Base-by-base conservation (phyloP, 768 basidiomycete genomes). In the Sarcomyxa edulis region DNA sequence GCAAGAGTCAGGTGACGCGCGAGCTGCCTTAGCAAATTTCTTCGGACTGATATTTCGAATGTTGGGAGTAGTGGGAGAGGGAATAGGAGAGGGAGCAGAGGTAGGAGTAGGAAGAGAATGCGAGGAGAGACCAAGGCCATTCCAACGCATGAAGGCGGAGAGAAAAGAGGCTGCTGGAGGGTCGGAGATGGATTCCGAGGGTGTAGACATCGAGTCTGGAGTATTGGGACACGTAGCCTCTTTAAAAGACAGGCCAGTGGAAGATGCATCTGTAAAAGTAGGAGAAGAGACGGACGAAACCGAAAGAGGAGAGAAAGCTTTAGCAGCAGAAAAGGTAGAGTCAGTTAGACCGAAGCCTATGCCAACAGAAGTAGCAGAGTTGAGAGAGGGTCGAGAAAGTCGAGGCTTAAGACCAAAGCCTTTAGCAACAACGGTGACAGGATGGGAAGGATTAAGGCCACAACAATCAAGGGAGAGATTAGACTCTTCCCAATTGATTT, bases 401-500 rank as follows among this genome's bases (percentile, higher is more conserved):
- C n/a, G n/a, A n/a, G 48, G 39, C 23, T 40, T 43, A 41, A 55
- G 56, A 56, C 56, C 40, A 32, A 32, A 53, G 52, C 58, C 54
- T 56, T 22, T 42, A n/a, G n/a, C n/a, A n/a, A n/a, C n/a, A n/a
- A 36, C 49, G 11, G 24, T 49, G 36, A 44, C 46, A 11, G 15
- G 35, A 29, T 19, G 43, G 22, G 39, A 40, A 29, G n/a, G 46
- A 48, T 39, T 52, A 47, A 46, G 30, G 45, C 50, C 39, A 40
- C 55, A 57, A 51, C 58, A 55, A 21, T 43, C 40, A 18, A 55
- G 46, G 14, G 56, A 43, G 30, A 60, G 40, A 23, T 48, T 23
- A 4, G 46, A 37, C n/a, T 46, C 22, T 6, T 39, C 37, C 62
- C 62, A 67, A 43, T 67, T 57, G 26, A 66, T 54, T 20, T 23